Percentiles rank a stretch among this genome's conserved stretches.
Evolutionary conservation across 768 basidiomycete genomes (phyloP).

Genomic region (Hirschioporus abietinus): DNA sequence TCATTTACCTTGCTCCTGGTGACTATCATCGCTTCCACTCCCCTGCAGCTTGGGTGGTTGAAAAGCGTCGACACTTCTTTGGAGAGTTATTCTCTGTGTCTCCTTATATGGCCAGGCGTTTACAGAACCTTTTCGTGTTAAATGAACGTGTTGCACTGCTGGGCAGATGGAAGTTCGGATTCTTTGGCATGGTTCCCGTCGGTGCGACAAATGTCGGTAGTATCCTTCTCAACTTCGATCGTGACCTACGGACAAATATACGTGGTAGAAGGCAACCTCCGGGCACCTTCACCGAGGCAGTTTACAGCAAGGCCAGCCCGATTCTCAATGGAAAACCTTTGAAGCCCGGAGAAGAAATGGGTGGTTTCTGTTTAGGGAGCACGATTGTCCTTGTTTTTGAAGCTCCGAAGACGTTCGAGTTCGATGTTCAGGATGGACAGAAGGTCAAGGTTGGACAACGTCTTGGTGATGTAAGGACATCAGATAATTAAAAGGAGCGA

Average conservation of each 20-base stretch:
- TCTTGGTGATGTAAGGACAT: slow-evolving; percentile 52
- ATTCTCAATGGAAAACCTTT: slow-evolving; percentile 87
- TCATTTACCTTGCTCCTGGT: slow-evolving; percentile 96
- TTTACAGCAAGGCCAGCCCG: slow-evolving; percentile 79
- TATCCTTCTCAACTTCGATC: slow-evolving; percentile 94
- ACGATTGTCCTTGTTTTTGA: slow-evolving; percentile 97
- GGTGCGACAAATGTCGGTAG: slow-evolving; percentile 98
- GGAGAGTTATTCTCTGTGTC: slow-evolving; percentile 97
- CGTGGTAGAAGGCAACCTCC: slow-evolving; percentile 45
- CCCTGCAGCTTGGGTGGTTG: slow-evolving; percentile 95
- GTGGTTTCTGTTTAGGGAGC: slow-evolving; percentile 91
- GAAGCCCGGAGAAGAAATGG: slow-evolving; percentile 89
- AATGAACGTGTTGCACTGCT: slow-evolving; percentile 96
- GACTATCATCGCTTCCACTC: slow-evolving; percentile 98
- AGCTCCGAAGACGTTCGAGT: slow-evolving; percentile 81
- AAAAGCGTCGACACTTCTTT: slow-evolving; percentile 90
- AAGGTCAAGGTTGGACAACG: slow-evolving; percentile 84
- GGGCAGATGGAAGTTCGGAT: slow-evolving; percentile 91
- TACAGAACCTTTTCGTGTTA: slow-evolving; percentile 92
- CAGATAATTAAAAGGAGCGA: neutral
- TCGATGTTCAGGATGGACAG: slow-evolving; percentile 68
- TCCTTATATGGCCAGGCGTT: slow-evolving; percentile 89
- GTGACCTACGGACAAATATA: slow-evolving; percentile 33
- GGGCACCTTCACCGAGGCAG: slow-evolving; percentile 89
- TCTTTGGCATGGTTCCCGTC: slow-evolving; percentile 96